Base-by-base conservation (phyloP, 176 grass and related monocot genomes). In the Eleusine coracana region DNA sequence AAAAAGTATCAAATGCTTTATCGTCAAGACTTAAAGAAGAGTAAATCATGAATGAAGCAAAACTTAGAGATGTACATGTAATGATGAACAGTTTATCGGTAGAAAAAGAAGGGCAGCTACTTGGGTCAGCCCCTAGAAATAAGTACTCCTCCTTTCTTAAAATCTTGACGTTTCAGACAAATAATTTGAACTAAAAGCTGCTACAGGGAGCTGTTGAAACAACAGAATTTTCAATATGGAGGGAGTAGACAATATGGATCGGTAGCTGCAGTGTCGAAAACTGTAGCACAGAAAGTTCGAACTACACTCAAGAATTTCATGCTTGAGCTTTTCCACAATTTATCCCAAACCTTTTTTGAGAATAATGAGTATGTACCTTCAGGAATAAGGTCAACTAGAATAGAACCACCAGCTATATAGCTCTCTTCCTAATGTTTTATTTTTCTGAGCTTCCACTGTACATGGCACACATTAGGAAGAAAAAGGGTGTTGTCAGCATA, bases 331-430 rank as follows among this genome's bases (percentile, higher is more conserved):
- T 52, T 52, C 14, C 15, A 23, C 61, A 21, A 27, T 1, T 76
- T 21, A 21, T 62, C 2, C 3, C 6, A 34, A 11, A 49, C 31
- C 14, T 6, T 48, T 49, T 49, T 20, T 41, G 9, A 80, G 39
- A 40, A 12, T 28, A 63, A 64, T 11, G 16, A 20, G 1, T 58
- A 37, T 3, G 38, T 61, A 68, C 8, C 59, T 54, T 83, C 27
- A 85, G 5, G 45, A 52, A 41, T 56, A 76, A 58, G 38, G 73
- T 46, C 49, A 68, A 69, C 17, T 10, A 64, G 40, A 34, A 68
- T 56, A 60, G 3, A n/a, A 49, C 27, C 21, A 39, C 9, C 31
- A 61, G 13, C 74, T 50, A 2, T 54, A 14, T 10, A 66, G 36
- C 58, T 61, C n/a, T 61, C n/a, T 61, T 25, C 13, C 10, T 25